Evolutionary conservation across 2,329 filamentous ascomycete genomes (phyloP), one percentile per base, ranked within the genome.

Genomic region (Aspergillus neotritici): DNA sequence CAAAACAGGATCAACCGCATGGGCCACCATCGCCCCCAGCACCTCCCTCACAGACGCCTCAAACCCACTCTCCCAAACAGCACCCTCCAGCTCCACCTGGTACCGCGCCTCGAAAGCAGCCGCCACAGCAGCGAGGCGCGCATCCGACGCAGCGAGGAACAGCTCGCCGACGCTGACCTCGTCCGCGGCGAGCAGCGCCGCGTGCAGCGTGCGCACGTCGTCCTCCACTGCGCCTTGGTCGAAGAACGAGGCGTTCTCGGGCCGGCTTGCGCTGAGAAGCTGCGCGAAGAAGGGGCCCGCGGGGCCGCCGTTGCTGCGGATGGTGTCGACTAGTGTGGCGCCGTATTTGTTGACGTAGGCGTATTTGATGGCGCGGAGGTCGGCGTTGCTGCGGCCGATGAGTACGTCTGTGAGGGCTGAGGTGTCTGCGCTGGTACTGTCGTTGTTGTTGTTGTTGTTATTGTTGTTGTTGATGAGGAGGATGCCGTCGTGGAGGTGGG

Each of bases 11-110:
- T 93, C 86, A 14, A 77, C 70, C 4, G 83, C 87, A 15, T 81
- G 73, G 4, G 75, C 75, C 15, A 93, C 69, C 62, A 91, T 84
- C 61, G 79, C 82, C n/a, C 87, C 68, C 1, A 94, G 76, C 0
- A 86, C 86, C 7, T 84, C 76, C 61, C 88, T 74, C 86, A 94
- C 91, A 61, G 94, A 87, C 1, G 87, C 87, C 1, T 80, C 83
- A 64, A 94, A 93, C 60, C 89, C 82, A 9, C 21, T 25, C 70
- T 77, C 43, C 34, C 40, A 35, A 29, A 52, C 33, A 11, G 47
- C 43, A 40, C 42, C 44, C 28, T 46, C 49, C 14, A 52, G 41
- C n/a, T 38, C 31, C 10, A 82, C 78, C 28, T 79, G 78, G 61
- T 86, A 91, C 53, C 80, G 81, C 41, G 79, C 72, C 60, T 82